Evolutionary conservation across 192 early-diverging fungal genomes (phyloP).

Genomic region (Cetraspora pellucida): DNA sequence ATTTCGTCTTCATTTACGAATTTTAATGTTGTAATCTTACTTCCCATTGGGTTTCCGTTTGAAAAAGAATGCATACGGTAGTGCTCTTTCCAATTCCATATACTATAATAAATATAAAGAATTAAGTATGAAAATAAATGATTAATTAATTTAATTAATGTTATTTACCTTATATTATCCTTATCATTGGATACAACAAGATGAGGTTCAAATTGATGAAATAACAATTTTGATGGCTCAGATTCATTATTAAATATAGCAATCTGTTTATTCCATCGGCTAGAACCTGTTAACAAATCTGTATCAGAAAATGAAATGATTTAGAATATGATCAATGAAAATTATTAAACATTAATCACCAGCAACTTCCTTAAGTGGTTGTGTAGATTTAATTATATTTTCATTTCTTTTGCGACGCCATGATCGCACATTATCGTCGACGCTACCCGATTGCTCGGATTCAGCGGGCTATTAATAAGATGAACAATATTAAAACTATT

Average conservation of each 20-base stretch:
- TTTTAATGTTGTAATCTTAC: constrained; percentile 73
- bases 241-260: constrained; percentile 56
- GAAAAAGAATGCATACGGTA: constrained; percentile 63
- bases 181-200: constrained; percentile 74
- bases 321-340: background rate
- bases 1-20: constrained; percentile 92
- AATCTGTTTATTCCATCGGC: constrained; percentile 61
- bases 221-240: constrained; percentile 55
- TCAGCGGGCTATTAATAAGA: constrained; percentile 62
- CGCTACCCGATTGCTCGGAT: constrained; percentile 79
- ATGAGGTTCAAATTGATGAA: constrained; percentile 89
- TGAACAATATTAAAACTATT: background rate
- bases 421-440: constrained; percentile 69
- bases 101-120: constrained; percentile 43
- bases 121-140: constrained; percentile 12
- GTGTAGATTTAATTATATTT: constrained; percentile 56
- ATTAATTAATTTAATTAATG: background rate
- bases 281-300: constrained; percentile 43
- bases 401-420: constrained; percentile 76
- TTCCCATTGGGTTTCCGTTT: constrained; percentile 69
- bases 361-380: constrained; percentile 54
- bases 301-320: background rate
- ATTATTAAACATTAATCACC: constrained; percentile 40
- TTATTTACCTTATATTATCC: constrained; percentile 64
- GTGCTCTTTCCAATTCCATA: constrained; percentile 75